Base-by-base conservation (phyloP, 257 asterid genomes). In the Nicotiana paniculata region DNA sequence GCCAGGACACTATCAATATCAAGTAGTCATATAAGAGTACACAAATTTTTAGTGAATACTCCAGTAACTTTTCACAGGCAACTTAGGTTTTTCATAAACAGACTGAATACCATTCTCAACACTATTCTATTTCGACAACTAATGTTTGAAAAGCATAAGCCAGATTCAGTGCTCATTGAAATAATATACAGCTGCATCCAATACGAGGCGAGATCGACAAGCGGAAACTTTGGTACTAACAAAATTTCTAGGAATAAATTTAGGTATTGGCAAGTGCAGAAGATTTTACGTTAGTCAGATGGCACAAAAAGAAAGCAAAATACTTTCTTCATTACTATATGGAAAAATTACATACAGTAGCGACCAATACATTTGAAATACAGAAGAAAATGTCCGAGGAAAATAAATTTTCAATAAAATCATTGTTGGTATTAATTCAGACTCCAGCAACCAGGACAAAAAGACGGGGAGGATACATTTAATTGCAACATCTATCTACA, bases 401-500 rank as follows among this genome's bases (percentile, higher is more conserved):
- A 75, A 51, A 68, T 61, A 83, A 84, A 82, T 43, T 53, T 37
- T 68, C 79, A 67, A 72, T 76, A 53, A 55, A 67, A 82, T 32
- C 48, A 76, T 76, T 72, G 80, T 82, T 78, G 79, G 86, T 43
- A 83, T 81, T 88, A 87, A 81, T 70, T 77, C 85, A 87, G 85
- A 87, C 69, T 84, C 84, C 84, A 88, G 88, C 88, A 83, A 90
- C 70, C 83, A 58, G 89, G 88, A 83, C 69, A 70, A 85, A 88
- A 84, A 84, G 2, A 77, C 62, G 69, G 87, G 78, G 75, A 83
- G 79, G 55, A 83, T 83, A 77, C 88, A 74, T 81, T 80, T 30
- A 86, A 85, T 88, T 69, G n/a, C 51, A 77, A 85, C 55, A 85
- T 88, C 88, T 93, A 93, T 94, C 91, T 93, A 94, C 95, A 93